Percentiles rank a stretch among this genome's conserved stretches.
These are phyloP conservation scores for Royoungia palumana DNA, from an alignment of 768 basidiomycete genomes.

Conservation along the genomic window DNA sequence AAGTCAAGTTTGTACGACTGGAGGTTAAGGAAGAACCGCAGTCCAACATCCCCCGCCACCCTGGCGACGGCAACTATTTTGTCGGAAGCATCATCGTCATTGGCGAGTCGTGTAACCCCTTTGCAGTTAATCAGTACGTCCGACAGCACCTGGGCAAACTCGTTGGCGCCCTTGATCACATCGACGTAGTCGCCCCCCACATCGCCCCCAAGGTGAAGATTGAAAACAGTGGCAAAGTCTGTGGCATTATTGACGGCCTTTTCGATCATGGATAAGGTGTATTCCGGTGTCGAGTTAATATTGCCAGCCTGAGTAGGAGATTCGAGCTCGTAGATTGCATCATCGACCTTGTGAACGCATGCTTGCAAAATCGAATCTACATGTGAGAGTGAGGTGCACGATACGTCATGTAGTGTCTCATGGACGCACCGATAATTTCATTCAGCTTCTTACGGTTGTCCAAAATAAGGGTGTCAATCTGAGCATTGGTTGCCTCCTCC, in stretches of 20 bases:
- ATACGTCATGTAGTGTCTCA: not conserved
- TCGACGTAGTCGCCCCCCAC: conserved; percentile 93
- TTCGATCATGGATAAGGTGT: conserved; percentile 97
- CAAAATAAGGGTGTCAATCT: conserved; percentile 94
- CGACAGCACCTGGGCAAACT: conserved; percentile 87
- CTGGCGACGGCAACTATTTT: conserved; percentile 85
- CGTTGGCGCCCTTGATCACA: conserved; percentile 96
- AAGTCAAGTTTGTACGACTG: conserved; percentile 94
- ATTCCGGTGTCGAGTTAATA: conserved; percentile 96
- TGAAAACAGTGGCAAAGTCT: conserved; percentile 94
- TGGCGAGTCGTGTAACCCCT: conserved; percentile 89
- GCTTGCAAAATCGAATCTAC: conserved; percentile 94
- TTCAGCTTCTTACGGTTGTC: conserved; percentile 98
- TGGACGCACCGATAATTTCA: conserved; percentile 78
- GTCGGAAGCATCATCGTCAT: conserved; percentile 89
- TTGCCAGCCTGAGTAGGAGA: conserved; percentile 94
- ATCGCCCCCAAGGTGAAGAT: conserved; percentile 84
- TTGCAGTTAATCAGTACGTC: conserved; percentile 94
- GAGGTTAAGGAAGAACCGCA: conserved; percentile 91
- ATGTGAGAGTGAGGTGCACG: conserved; percentile 11
- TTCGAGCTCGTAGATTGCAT: conserved; percentile 96
- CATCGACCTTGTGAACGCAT: conserved; percentile 95
- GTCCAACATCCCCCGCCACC: conserved; percentile 78
- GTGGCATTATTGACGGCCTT: conserved; percentile 92
- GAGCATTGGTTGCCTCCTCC: conserved; percentile 91